A percentile compares a stretch with the other conserved stretches of the same genome.
Conservation (phyloP, 1,284 basidiomycete species). For the Lentinula novae-zelandiae region DNA sequence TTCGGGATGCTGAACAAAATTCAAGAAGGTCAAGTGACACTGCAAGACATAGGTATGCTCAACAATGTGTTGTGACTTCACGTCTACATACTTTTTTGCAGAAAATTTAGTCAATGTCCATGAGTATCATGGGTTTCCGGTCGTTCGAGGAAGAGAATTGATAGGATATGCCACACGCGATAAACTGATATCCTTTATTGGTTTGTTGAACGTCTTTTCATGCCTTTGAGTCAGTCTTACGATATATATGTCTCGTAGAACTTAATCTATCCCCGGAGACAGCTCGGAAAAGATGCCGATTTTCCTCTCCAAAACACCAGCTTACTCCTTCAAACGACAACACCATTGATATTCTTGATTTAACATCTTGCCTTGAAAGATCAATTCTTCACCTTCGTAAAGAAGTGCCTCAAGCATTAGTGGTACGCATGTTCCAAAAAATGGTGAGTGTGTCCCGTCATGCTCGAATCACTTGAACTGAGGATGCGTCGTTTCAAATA, state of each 20-base stretch:
- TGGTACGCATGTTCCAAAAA: constrained; percentile 72
- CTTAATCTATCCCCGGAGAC: constrained; percentile 19
- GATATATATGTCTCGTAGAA: not conserved
- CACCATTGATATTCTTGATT: constrained; percentile 37
- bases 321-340: constrained; percentile 13
- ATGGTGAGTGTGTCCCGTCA: constrained; percentile 37
- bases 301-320: constrained; percentile 24
- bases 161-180: constrained; percentile 61
- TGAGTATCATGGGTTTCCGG: constrained; percentile 60
- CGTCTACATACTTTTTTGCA: constrained; percentile 16
- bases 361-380: constrained; percentile 52
- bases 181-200: constrained; percentile 44
- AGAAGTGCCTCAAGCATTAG: constrained; percentile 65
- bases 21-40: constrained; percentile 39
- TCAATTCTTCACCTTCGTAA: constrained; percentile 60
- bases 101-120: constrained; percentile 36
- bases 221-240: too few species aligned
- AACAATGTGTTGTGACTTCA: not conserved
- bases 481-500: not conserved
- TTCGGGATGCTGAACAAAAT: constrained; percentile 48
- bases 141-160: constrained; percentile 46
- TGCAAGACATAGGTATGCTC: constrained; percentile 43
- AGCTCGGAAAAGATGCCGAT: constrained; percentile 33
- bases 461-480: constrained; percentile 6
- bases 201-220: constrained; percentile 28